Conservation (phyloP, 441 rosid species). For the Flueggea neowawraea region DNA sequence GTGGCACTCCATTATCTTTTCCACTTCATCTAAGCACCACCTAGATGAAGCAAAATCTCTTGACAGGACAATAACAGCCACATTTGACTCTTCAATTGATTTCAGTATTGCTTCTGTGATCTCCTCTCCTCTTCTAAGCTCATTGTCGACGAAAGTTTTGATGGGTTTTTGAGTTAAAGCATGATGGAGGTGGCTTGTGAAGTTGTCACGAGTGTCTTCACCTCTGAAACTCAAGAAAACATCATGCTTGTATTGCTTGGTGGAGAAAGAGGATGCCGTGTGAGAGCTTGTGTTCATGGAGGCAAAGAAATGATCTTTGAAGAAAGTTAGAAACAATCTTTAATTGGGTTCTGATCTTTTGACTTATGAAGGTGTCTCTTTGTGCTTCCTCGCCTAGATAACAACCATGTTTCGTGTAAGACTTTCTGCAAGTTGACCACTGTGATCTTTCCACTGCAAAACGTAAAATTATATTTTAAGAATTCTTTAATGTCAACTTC, state of each 20-base stretch:
- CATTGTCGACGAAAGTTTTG: conserved; percentile 1
- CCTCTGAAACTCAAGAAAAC: conserved; percentile 9
- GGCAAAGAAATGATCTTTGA: too few species aligned
- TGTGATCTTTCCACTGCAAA: too few species aligned
- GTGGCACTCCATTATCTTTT: conserved; percentile 2
- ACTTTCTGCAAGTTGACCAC: too few species aligned
- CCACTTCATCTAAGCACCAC: conserved; percentile 10
- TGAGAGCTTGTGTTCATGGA: background rate
- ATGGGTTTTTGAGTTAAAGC: background rate
- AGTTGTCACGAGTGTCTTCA: conserved; percentile 2
- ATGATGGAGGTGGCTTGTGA: conserved; percentile 1
- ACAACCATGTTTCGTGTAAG: too few species aligned
- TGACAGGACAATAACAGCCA: conserved; percentile 1
- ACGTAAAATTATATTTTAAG: too few species aligned
- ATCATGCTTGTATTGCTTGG: background rate
- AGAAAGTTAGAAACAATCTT: too few species aligned
- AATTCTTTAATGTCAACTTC: too few species aligned
- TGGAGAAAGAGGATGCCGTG: too few species aligned
- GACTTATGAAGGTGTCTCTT: too few species aligned
- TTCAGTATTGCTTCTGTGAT: background rate
- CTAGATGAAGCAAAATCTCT: background rate
- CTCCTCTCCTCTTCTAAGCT: background rate
- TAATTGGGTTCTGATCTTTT: too few species aligned
- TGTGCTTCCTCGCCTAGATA: too few species aligned
- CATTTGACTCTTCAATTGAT: background rate